phyloP scores from a whole-genome alignment of 208 protist genomes.

The Leishmania gerbilli region DNA sequence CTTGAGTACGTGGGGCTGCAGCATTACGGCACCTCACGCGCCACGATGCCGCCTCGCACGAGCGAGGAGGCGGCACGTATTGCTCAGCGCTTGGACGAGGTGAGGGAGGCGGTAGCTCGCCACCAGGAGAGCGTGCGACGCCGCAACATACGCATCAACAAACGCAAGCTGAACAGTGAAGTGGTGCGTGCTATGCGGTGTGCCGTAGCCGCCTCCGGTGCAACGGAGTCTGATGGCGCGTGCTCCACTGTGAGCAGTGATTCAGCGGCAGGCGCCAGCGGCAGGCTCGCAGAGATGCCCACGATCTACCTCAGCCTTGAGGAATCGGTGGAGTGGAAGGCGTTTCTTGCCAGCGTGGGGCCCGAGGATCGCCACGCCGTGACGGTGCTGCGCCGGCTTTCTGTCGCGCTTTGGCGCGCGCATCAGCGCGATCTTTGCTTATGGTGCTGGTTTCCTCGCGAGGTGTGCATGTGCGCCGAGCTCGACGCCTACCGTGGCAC shows the following conservation, averaged over 20 bases:
- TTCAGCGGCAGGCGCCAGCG: background rate
- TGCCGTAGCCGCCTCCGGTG: slow-evolving; percentile 2
- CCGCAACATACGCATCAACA: slow-evolving; percentile 24
- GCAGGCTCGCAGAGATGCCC: background rate
- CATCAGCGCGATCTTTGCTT: slow-evolving; percentile 53
- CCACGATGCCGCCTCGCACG: slow-evolving; percentile 43
- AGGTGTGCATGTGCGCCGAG: slow-evolving; percentile 67
- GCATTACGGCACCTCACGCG: slow-evolving; percentile 47
- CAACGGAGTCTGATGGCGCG: background rate
- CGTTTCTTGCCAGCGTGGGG: slow-evolving; percentile 41
- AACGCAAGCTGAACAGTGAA: slow-evolving; percentile 17
- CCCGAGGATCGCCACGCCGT: slow-evolving; percentile 44
- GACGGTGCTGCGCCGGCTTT: slow-evolving; percentile 60
- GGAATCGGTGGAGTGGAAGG: slow-evolving; percentile 72
- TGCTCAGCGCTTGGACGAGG: slow-evolving; percentile 16
- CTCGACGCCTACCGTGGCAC: slow-evolving; percentile 45
- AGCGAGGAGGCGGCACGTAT: slow-evolving; percentile 30
- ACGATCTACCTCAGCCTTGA: slow-evolving; percentile 68
- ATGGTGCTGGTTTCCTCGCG: slow-evolving; percentile 76
- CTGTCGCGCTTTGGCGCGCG: slow-evolving; percentile 51
- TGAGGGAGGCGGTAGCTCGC: slow-evolving; percentile 9
- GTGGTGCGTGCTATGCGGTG: slow-evolving; percentile 7
- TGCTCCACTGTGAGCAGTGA: background rate
- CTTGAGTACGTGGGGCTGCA: slow-evolving; percentile 55
- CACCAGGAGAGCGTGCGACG: slow-evolving; percentile 33